A percentile compares a stretch with the other conserved stretches of the same genome.
Conservation (phyloP, 371 early-diverging fungal species). For the Mucor irregularis region DNA sequence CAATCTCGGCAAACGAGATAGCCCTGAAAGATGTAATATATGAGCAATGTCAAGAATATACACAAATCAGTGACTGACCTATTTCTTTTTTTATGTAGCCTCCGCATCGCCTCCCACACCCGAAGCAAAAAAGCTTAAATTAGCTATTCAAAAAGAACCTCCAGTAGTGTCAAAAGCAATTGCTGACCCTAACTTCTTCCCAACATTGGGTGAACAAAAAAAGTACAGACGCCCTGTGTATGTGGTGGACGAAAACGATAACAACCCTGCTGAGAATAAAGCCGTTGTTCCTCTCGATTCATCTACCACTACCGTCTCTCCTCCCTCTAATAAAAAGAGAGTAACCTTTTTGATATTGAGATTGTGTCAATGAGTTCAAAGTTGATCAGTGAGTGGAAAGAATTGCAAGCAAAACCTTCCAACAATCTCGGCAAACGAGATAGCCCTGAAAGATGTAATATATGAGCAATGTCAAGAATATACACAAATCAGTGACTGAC, state of each 20-base stretch:
- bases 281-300: too few relatives aligned
- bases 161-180: conserved; percentile 21
- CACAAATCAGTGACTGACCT: neutral
- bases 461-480: neutral
- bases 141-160: conserved; percentile 33
- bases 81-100: neutral
- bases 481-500: neutral
- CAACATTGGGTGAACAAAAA: conserved; percentile 2
- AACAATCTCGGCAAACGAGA: conserved; percentile 14
- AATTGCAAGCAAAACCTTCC: neutral
- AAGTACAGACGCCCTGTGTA: too few relatives aligned
- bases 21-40: neutral
- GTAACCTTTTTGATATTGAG: conserved; percentile 13
- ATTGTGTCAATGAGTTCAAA: neutral
- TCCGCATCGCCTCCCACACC: neutral
- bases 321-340: conserved; percentile 11
- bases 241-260: too few relatives aligned
- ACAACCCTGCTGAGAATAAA: too few relatives aligned
- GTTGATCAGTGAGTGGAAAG: conserved; percentile 8
- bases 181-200: conserved; percentile 13
- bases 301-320: neutral
- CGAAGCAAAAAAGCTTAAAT: conserved; percentile 1
- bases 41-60: neutral
- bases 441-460: conserved; percentile 1
- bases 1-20: conserved; percentile 12